phyloP scores from a whole-genome alignment of 1,139 yeast species.

The Diutina neorugosa region DNA sequence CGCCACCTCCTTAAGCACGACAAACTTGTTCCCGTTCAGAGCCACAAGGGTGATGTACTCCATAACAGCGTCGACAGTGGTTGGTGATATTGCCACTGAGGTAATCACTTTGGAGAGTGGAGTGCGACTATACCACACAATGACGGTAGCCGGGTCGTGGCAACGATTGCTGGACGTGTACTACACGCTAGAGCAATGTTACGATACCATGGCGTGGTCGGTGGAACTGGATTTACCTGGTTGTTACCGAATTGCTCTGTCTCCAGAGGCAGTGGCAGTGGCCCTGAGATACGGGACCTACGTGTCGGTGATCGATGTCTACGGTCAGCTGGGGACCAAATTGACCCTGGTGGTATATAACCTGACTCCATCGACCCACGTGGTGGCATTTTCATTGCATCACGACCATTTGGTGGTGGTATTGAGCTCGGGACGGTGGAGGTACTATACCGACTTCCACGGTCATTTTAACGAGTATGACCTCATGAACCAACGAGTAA shows the following conservation, averaged over 20 bases:
- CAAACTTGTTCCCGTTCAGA: constrained; percentile 56
- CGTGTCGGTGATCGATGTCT: constrained; percentile 34
- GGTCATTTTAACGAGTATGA: constrained; percentile 47
- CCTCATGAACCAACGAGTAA: background rate
- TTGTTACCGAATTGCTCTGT: constrained; percentile 20
- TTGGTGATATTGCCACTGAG: too few species aligned
- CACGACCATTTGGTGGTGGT: constrained; percentile 55
- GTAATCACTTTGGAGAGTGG: too few species aligned
- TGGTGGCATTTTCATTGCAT: constrained; percentile 43
- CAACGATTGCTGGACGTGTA: constrained; percentile 51
- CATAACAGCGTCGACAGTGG: too few species aligned
- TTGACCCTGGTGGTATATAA: constrained; percentile 38
- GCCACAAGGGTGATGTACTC: constrained; percentile 61
- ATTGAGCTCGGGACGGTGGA: constrained; percentile 39
- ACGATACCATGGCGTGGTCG: constrained; percentile 26
- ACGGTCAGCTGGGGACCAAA: constrained; percentile 39
- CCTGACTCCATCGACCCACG: constrained; percentile 40
- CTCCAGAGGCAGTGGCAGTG: constrained; percentile 31
- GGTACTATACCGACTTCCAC: constrained; percentile 59
- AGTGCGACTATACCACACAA: background rate
- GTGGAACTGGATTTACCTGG: constrained; percentile 15
- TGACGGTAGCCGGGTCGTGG: constrained; percentile 27
- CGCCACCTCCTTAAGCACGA: constrained; percentile 68
- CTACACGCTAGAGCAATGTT: constrained; percentile 39
- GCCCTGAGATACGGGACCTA: constrained; percentile 15